phyloP scores from a whole-genome alignment of 1,284 basidiomycete species.

The Cutaneotrichosporon sp. region DNA sequence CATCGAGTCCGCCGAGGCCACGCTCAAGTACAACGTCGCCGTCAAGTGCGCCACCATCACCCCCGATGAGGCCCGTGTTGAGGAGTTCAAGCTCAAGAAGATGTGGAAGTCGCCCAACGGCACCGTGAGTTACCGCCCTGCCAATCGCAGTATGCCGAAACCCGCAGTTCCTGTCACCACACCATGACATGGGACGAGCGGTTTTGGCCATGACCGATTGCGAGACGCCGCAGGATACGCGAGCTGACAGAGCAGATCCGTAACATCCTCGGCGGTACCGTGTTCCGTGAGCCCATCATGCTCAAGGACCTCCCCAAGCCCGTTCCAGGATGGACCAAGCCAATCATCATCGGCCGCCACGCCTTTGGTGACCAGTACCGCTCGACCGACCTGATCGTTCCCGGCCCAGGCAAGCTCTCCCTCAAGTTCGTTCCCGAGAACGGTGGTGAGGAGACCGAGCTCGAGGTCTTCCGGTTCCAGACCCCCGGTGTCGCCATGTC shows the following conservation, averaged over 20 bases:
- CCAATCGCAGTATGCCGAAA: background rate
- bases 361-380: conserved; percentile 98
- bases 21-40: conserved; percentile 80
- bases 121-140: conserved; percentile 61
- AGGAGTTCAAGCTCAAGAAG: conserved; percentile 92
- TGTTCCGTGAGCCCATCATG: conserved; percentile 98
- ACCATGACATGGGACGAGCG: background rate
- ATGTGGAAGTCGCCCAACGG: conserved; percentile 98
- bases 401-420: conserved; percentile 85
- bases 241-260: conserved; percentile 64
- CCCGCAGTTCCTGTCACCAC: background rate
- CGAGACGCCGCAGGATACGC: background rate
- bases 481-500: conserved; percentile 82
- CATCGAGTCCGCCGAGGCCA: conserved; percentile 87
- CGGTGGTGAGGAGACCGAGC: conserved; percentile 62
- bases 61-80: conserved; percentile 71
- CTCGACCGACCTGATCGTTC: conserved; percentile 82
- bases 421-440: conserved; percentile 78
- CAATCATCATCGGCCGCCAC: conserved; percentile 94
- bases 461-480: conserved; percentile 89
- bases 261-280: conserved; percentile 95
- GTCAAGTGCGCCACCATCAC: conserved; percentile 91
- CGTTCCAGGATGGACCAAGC: conserved; percentile 93
- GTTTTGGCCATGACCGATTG: background rate
- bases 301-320: conserved; percentile 86